Base-by-base conservation (phyloP, 1,139 yeast genomes). In the Groenewaldozyma sp. region DNA sequence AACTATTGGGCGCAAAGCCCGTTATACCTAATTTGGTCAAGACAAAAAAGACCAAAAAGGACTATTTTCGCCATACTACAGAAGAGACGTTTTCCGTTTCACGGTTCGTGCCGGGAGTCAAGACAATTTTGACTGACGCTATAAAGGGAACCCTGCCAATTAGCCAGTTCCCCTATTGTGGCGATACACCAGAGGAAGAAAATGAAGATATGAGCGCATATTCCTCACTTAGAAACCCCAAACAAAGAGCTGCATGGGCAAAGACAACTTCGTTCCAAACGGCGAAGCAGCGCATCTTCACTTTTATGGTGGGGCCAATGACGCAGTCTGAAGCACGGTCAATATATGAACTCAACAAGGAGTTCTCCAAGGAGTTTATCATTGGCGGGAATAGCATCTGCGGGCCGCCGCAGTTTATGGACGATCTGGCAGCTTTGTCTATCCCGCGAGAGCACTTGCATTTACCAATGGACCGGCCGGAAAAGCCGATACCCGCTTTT, bases 171-270 rank as follows among this genome's bases (percentile, higher is more conserved):
- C 94, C 94, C 1, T 84, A 78, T 53, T 73, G 76, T 38, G 75
- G 86, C 47, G 94, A 82, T 49, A 79, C 78, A 55, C 94, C 94
- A 1, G 60, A 66, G 19, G 65, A 73, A 35, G 79, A 75, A 20
- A 79, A 73, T 27, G 67, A 68, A 39, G 68, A 62, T 10, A 58
- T 53, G 31, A 64, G 47, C 36, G 48, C 43, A 41, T 60, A 54
- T 13, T 59, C 69, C 2, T 71, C 91, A 1, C 65, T 82, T 48
- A 70, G 91, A 48, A 83, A 81, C 53, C 76, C 84, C 4, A 69
- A 86, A 35, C 84, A 81, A 49, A 78, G 81, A 48, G 91, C 94
- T 0, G 76, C 80, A 1, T 84, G 95, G 94, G 87, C 93, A 1
- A 72, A 69, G 44, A 66, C 73, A 11, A 67, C 77, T 3, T 58